Evolutionary conservation across 805 yeast genomes (phyloP).

Genomic region (Wickerhamomyces xylosicus): DNA sequence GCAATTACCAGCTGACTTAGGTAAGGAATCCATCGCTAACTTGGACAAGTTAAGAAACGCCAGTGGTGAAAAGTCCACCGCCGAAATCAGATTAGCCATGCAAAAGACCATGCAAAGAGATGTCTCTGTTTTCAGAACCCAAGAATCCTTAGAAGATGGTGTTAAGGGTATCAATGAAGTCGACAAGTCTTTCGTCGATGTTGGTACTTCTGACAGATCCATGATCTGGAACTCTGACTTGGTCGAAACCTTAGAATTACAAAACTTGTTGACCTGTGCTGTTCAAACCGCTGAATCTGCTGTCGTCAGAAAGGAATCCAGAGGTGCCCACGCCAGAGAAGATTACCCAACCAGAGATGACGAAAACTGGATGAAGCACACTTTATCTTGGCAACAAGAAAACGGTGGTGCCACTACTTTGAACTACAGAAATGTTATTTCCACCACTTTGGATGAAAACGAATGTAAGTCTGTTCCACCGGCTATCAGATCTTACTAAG

Average conservation of each 20-base stretch:
- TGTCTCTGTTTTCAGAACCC: constrained; percentile 93
- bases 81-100: constrained; percentile 85
- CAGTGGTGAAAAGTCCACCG: constrained; percentile 70
- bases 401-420: constrained; percentile 64
- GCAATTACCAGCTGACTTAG: constrained; percentile 77
- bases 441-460: constrained; percentile 74
- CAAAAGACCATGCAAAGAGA: constrained; percentile 95
- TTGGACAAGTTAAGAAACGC: constrained; percentile 85
- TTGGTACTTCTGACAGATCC: constrained; percentile 88
- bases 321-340: constrained; percentile 99
- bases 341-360: constrained; percentile 96
- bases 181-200: constrained; percentile 62
- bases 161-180: constrained; percentile 66
- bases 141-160: constrained; percentile 86
- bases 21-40: constrained; percentile 83
- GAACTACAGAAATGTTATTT: constrained; percentile 79
- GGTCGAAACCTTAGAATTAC: constrained; percentile 92
- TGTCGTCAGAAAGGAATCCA: constrained; percentile 90
- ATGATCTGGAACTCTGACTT: constrained; percentile 99
- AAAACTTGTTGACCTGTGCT: constrained; percentile 94
- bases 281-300: constrained; percentile 92
- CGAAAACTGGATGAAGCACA: constrained; percentile 94
- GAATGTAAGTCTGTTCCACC: constrained; percentile 98
- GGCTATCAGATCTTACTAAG: constrained; percentile 84
- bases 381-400: constrained; percentile 79